Evolutionary conservation across 2,329 filamentous ascomycete species (phyloP), one percentile per base, ranked within the genome.

Genomic region (Diaporthe citri): DNA sequence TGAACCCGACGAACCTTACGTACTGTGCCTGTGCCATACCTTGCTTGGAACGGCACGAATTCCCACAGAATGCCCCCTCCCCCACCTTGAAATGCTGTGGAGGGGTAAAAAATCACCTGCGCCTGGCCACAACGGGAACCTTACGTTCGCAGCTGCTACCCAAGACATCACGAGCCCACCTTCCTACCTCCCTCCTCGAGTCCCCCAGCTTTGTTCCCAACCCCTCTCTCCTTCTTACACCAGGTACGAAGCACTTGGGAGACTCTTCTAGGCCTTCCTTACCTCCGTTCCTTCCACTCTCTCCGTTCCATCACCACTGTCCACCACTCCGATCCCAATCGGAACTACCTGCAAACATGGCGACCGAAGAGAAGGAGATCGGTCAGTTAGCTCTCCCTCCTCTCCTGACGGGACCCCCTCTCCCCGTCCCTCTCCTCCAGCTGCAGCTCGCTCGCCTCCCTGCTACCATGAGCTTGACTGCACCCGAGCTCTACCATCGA

Each of bases 291-390:
- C 36, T 64, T 64, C 48, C 20, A 62, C 60, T 64, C 60, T 25
- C 20, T 46, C 20, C 13, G 31, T 39, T 31, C 67, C 48, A 39
- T 36, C 31, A 73, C 41, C 51, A 41, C 67, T 39, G 20, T 52
- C 57, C 28, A 71, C 31, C 1, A 9, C 59, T 41, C 64, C 48
- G 25, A 46, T 34, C 10, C 70, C 59, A 55, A 28, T 69, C 48
- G 48, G 43, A 55, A 64, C 8, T 51, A 62, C 31, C 46, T 46
- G 73, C 69, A 72, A 83, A 67, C 62, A 86, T 86, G 84, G 82
- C 84, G 73, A 82, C 84, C 77, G 84, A 85, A 78, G 71, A 77
- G 62, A 84, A 85, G 78, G 82, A 83, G 79, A 80, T 82, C 72
- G 84, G 84, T 86, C 73, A 80, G 83, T 83, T 75, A 67, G 46